These are phyloP conservation scores for Tetrahymena elliotti DNA, from an alignment of 73 alveolate species.

Conservation along the genomic window DNA sequence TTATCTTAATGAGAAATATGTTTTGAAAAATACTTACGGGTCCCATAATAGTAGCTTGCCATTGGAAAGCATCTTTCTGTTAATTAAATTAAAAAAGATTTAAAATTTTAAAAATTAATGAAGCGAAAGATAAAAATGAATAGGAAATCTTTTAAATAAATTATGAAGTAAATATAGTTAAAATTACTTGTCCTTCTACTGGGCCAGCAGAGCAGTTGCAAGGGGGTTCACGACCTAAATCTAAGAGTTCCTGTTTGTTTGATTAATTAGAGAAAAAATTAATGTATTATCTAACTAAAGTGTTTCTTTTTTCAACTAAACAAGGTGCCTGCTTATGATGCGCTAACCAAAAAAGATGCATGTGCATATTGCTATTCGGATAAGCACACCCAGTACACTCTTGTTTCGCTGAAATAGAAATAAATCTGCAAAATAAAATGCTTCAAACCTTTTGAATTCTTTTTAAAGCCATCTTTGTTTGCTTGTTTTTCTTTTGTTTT, in stretches of 20 bases:
- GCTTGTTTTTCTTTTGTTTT: background rate
- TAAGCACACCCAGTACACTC: background rate
- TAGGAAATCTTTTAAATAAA: background rate
- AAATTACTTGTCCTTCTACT: slow-evolving; percentile 57
- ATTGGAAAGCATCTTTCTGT: slow-evolving; percentile 19
- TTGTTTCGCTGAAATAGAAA: background rate
- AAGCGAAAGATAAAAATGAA: background rate
- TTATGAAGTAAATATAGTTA: background rate
- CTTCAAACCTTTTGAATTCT: background rate
- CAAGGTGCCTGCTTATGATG: background rate
- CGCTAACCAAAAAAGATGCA: background rate
- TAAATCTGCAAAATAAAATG: background rate
- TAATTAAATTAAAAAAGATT: background rate
- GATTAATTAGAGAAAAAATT: background rate
- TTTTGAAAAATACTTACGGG: slow-evolving; percentile 65
- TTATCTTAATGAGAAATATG: slow-evolving; percentile 15
- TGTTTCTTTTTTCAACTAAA: background rate
- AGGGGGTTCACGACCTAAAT: slow-evolving; percentile 76
- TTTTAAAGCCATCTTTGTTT: background rate
- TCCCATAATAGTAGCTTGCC: slow-evolving; percentile 89
- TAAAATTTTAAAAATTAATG: background rate
- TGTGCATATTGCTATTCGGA: background rate
- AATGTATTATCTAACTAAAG: background rate
- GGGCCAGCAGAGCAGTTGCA: slow-evolving; percentile 93
- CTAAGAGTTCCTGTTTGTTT: slow-evolving; percentile 4